phyloP scores from a whole-genome alignment of 306 rosid species.

The Lithocarpus polystachyus region DNA sequence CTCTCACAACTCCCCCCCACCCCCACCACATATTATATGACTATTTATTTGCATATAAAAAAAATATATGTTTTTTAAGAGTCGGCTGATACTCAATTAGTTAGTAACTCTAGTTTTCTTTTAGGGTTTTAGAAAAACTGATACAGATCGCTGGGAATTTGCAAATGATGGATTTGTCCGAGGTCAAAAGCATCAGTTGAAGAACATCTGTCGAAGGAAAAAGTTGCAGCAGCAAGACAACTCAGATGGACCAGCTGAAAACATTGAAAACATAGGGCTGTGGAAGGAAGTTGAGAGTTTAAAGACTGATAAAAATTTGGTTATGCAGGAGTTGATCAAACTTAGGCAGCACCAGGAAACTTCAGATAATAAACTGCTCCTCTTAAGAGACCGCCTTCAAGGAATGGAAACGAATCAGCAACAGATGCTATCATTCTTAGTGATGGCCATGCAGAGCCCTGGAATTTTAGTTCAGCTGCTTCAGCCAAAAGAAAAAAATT shows the following conservation, averaged over 20 bases:
- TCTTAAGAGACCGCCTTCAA: constrained; percentile 58
- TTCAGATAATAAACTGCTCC: constrained; percentile 57
- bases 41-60: neutral
- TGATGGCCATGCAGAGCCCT: constrained; percentile 93
- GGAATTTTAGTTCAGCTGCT: constrained; percentile 70
- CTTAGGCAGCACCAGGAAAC: constrained; percentile 82
- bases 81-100: neutral
- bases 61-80: neutral
- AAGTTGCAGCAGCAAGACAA: constrained; percentile 39
- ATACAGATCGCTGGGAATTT: constrained; percentile 85
- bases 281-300: constrained; percentile 87
- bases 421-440: constrained; percentile 92
- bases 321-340: constrained; percentile 76
- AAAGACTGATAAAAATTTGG: constrained; percentile 60
- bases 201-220: constrained; percentile 73
- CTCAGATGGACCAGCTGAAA: constrained; percentile 36
- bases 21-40: neutral
- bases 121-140: constrained; percentile 93
- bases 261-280: constrained; percentile 27
- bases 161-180: constrained; percentile 72
- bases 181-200: constrained; percentile 72
- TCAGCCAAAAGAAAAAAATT: constrained; percentile 78
- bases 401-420: constrained; percentile 96
- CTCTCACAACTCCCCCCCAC: neutral
- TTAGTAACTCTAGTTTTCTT: constrained; percentile 18